Base-by-base conservation (phyloP, 225 moss, liverwort and hornwort genomes). In the Climacium dendroides region DNA sequence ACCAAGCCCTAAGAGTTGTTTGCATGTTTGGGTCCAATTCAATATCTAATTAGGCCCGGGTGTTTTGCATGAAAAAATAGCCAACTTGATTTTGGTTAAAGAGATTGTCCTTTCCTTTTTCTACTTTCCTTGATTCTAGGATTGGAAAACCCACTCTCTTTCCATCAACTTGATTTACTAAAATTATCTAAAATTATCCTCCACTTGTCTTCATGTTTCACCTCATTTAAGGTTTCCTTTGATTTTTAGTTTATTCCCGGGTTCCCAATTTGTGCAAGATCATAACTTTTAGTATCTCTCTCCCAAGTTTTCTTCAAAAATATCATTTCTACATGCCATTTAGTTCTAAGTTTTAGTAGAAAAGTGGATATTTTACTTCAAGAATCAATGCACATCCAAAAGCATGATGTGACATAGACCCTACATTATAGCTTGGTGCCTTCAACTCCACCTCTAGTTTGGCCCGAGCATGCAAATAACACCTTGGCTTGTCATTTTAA, bases 371-470 rank as follows among this genome's bases (percentile, higher is more conserved):
- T 73, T 73, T 29, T 19, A 30, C 4, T 26, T 30, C 0, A 2
- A 19, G 1, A 73, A 73, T 7, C 0, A 18, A 0, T 45, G 30
- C 30, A 73, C 29, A 45, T 47, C 4, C 0, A 0, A 2, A 73
- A 47, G 18, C 29, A 47, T 6, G 3, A 19, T 73, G 6, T 47
- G 2, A 47, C 19, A 18, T 47, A 18, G 30, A 30, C 11, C 4
- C 0, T 2, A 47, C 1, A 3, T 47, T 18, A 18, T 3, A 18
- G 11, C 6, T 10, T 45, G 4, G 10, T 72, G 18, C 29, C 1
- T 47, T 29, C 0, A 47, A 4, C 11, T 30, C 45, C 4, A 45
- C 17, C 6, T 47, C 3, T 1, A 0, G 0, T 73, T 2, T 0
- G 0, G 0, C 48, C 1, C 2, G 1, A 73, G 11, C 19, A 47